Evolutionary conservation across 179 eudicot species (phyloP), one percentile per base, ranked within the genome.

Genomic region (Spinacia oleracea): DNA sequence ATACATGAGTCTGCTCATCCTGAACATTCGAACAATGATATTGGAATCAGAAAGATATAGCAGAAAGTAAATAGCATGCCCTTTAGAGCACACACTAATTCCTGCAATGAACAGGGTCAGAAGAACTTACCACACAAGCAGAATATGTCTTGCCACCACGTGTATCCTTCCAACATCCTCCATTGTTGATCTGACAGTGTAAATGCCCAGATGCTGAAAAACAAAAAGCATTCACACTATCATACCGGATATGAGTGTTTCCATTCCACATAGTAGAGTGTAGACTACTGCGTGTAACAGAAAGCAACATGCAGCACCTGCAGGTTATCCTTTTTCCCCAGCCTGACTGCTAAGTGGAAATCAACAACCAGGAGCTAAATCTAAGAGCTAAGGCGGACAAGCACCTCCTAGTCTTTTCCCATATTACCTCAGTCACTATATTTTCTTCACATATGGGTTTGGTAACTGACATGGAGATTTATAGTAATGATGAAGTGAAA

Each of bases 141-240:
- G 97, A 89, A 77, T 88, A 91, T 62, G 91, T 91, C 79, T 81
- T 85, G 79, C 95, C 98, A 58, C 88, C 87, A 65, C 87, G 90
- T 56, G 91, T 89, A 72, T 84, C 85, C 77, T 70, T 83, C 98
- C 98, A 93, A 84, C 97, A 95, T 62, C 98, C 97, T 80, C 97
- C 97, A 78, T 93, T 91, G 75, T 90, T 89, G 72, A 93, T 72
- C 71, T 80, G 90, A 80, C 98, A 95, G 67, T 91, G 96, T 53
- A 90, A 59, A 71, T 87, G 79, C 50, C 95, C 97, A 27, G 97
- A 87, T 74, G 95, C 97, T 91, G 88, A 40, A 82, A 74, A 59
- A 48, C 42, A 72, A 18, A 71, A 48, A 2, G 21, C 3, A 25
- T 60, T 9, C 23, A 51, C 46, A 45, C 20, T 14, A 14, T 9